These are phyloP conservation scores for Paulownia fortunei DNA, from an alignment of 257 asterid species.

Conservation along the genomic window DNA sequence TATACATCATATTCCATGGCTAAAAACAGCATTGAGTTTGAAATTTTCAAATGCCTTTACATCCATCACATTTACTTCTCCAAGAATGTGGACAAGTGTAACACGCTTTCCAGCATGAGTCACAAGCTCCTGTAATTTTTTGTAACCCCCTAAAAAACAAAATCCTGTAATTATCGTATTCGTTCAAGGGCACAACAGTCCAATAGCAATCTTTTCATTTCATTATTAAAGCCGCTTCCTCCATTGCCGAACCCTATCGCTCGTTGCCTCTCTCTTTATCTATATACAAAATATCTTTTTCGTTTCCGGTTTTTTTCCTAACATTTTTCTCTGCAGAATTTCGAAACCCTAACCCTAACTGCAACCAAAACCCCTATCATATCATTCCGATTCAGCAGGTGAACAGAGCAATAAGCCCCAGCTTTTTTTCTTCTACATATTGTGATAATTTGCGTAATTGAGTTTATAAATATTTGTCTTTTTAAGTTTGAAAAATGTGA, in stretches of 20 bases:
- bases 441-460: neutral
- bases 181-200: slow-evolving; percentile 35
- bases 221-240: slow-evolving; percentile 21
- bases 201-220: neutral
- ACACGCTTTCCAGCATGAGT: neutral
- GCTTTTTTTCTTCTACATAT: neutral
- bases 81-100: no score
- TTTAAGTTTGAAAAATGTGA: neutral
- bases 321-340: slow-evolving; percentile 44
- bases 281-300: slow-evolving; percentile 13
- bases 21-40: no score
- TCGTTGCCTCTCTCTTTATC: neutral
- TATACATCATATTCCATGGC: no score
- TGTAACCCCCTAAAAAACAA: neutral
- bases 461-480: neutral
- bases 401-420: neutral
- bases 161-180: neutral
- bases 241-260: slow-evolving; percentile 27
- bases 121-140: neutral
- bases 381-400: slow-evolving; percentile 39
- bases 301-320: slow-evolving; percentile 11
- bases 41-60: no score
- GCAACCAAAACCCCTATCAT: neutral
- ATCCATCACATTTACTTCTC: no score
- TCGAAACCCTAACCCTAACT: slow-evolving; percentile 9